Evolutionary conservation across 2,329 filamentous ascomycete species (phyloP), one percentile per base, ranked within the genome.

Genomic region (Dactylellina leptospora): DNA sequence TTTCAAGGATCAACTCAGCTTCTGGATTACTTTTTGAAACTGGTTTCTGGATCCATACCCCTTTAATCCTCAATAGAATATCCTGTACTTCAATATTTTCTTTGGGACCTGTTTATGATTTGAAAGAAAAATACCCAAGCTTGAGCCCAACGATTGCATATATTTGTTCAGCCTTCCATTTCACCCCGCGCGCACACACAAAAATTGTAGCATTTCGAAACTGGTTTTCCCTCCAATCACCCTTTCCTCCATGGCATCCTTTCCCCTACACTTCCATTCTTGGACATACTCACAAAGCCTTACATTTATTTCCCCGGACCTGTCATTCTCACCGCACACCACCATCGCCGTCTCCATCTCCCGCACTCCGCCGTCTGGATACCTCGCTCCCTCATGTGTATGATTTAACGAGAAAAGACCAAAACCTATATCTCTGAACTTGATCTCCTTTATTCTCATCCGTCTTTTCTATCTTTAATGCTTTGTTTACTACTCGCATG

Each of bases 141-240:
- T 33, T 70, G 64, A 53, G 50, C 54, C 38, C 47, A 70, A 30
- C 51, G 20, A 33, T 50, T 58, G 48, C 25, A 38, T 45, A 20
- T 18, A 60, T n/a, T n/a, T n/a, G n/a, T n/a, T n/a, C 56, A 25
- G n/a, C 20, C n/a, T 23, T 10, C 18, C 36, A 40, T 40, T n/a
- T 40, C 36, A 40, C 36, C 36, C 36, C 36, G 18, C 13, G 36
- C 36, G 13, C 13, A 40, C 18, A 40, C 36, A 40, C 10, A 56
- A 59, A 59, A 59, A 59, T 62, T 70, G 56, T 70, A 70, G 64
- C 56, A 60, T 70, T 45, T 69, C n/a, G 48, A 33, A 56, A 61
- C 48, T 62, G 56, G 64, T 48, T 68, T 68, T 42, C 53, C 55
- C n/a, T 20, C n/a, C 20, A 45, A 20, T n/a, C 18, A 30, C 25